These are phyloP conservation scores for Pythium phragmiticola DNA, from an alignment of 352 stramenopile species.

Conservation along the genomic window DNA sequence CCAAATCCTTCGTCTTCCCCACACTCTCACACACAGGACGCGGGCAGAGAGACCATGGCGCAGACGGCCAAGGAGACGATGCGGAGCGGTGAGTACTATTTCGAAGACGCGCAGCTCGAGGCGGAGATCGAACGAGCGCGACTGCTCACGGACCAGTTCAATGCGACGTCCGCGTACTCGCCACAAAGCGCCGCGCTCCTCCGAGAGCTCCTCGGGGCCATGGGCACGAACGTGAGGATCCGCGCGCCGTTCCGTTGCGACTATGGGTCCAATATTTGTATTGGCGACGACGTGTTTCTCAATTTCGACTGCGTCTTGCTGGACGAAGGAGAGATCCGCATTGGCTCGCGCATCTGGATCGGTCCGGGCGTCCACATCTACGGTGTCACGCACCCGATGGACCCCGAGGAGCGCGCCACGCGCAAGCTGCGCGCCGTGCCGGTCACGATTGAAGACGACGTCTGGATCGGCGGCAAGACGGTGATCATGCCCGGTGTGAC, in stretches of 20 bases:
- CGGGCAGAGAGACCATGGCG: neutral
- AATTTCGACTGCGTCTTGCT: conserved; percentile 89
- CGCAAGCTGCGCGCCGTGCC: conserved; percentile 58
- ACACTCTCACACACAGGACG: too few relatives aligned
- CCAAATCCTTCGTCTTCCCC: too few relatives aligned
- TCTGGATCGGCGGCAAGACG: conserved; percentile 79
- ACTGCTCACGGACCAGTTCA: conserved; percentile 41
- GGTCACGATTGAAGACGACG: conserved; percentile 78
- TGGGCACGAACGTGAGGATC: conserved; percentile 47
- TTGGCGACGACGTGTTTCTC: conserved; percentile 80
- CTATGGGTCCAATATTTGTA: conserved; percentile 83
- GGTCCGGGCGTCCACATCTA: conserved; percentile 78
- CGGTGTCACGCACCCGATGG: conserved; percentile 76
- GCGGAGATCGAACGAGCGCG: conserved; percentile 36
- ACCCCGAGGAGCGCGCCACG: conserved; percentile 37
- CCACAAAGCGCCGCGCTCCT: conserved; percentile 31
- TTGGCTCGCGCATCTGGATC: conserved; percentile 73
- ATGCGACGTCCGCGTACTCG: conserved; percentile 32
- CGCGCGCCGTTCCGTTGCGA: conserved; percentile 88
- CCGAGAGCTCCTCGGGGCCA: conserved; percentile 40
- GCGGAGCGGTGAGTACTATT: conserved; percentile 57
- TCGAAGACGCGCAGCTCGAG: conserved; percentile 35
- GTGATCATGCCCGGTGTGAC: conserved; percentile 66
- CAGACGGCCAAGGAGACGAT: conserved; percentile 59
- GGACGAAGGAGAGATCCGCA: conserved; percentile 74